Percentiles rank a stretch among this genome's conserved stretches.
phyloP scores from a whole-genome alignment of 306 rosid genomes.

The Cucurbita ficifolia region DNA sequence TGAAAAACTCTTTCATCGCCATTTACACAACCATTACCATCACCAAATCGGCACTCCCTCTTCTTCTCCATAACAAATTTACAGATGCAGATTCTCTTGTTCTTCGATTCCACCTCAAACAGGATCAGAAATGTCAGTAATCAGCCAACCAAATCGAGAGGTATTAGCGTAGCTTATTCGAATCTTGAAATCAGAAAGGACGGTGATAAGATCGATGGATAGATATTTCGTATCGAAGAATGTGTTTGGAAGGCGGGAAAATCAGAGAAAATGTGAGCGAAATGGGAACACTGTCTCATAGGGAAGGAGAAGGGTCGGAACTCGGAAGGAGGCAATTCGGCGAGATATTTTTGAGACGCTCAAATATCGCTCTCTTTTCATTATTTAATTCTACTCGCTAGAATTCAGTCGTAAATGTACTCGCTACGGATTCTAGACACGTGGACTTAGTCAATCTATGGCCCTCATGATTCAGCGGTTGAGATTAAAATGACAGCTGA shows the following conservation, averaged over 20 bases:
- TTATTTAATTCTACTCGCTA: background rate
- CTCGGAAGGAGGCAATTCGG: background rate
- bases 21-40: background rate
- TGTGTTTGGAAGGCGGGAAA: slow-evolving; percentile 13
- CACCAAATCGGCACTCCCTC: slow-evolving; percentile 20
- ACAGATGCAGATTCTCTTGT: background rate
- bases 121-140: background rate
- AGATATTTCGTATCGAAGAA: slow-evolving; percentile 18
- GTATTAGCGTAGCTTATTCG: background rate
- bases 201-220: background rate
- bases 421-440: background rate
- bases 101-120: background rate
- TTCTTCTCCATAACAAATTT: slow-evolving; percentile 25
- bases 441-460: background rate
- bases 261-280: background rate
- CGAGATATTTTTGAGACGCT: background rate
- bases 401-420: background rate
- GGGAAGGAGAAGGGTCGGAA: background rate
- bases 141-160: slow-evolving; percentile 1
- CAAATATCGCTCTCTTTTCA: background rate
- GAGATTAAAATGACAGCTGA: background rate
- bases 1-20: slow-evolving; percentile 43
- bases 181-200: slow-evolving; percentile 15
- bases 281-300: background rate
- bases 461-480: background rate